Base-by-base conservation (phyloP, 495 filamentous ascomycete genomes). In the Annulohypoxylon nitens region DNA sequence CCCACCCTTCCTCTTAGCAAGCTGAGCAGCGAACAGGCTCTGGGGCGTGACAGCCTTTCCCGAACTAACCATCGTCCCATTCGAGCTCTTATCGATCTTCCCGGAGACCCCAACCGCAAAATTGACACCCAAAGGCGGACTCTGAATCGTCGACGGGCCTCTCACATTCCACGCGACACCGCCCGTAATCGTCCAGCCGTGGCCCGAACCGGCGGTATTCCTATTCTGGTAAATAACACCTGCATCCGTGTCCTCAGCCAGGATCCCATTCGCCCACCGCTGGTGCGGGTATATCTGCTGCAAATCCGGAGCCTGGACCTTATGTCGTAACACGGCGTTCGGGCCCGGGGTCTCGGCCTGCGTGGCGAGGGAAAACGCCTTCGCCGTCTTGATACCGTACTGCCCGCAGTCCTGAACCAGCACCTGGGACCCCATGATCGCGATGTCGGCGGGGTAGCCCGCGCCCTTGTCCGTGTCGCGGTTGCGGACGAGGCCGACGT, bases 361-460 rank as follows among this genome's bases (percentile, higher is more conserved):
- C 30, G 50, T 54, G 23, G 9, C 43, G 10, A 73, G 64, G 8
- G 70, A 43, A 20, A 73, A 73, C 4, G 64, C 61, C 48, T 55
- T 50, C 12, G 70, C 70, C 14, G 70, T 64, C 14, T 33, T 34
- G 8, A 64, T 14, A 2, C 70, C 64, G 16, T 54, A 61, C 20
- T 68, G 64, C 9, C 64, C 55, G 57, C 70, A 34, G 58, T 69
- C 64, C 12, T 37, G 33, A 1, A 73, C 51, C 59, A 73, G 14
- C 11, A 73, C 47, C 26, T 73, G 64, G 48, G 55, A 64, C 23
- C 70, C 70, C 45, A 48, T 36, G 43, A 73, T 58, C 8, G 43
- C 41, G 18, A 73, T 69, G 26, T 73, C 70, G 2, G 70, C 47
- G 18, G 70, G 58, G 8, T 62, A 61, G 0, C 54, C 70, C 6